phyloP scores from a whole-genome alignment of 441 rosid species.

The Gossypium schwendimanii region DNA sequence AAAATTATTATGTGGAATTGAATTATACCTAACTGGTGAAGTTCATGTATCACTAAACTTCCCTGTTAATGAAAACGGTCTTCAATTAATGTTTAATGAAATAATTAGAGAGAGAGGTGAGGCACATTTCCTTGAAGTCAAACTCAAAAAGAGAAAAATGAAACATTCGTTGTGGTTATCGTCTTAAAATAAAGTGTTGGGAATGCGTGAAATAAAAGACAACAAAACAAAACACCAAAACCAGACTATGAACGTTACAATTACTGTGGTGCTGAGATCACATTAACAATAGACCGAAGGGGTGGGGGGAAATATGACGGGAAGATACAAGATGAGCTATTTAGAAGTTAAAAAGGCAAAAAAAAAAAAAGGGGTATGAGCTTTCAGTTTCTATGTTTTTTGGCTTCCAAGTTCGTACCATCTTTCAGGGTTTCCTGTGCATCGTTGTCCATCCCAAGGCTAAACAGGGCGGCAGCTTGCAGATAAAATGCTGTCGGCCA shows the following conservation, averaged over 20 bases:
- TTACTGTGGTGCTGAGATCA: constrained; percentile 17
- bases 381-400: constrained; percentile 50
- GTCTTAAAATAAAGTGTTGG: not conserved
- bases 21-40: too few relatives aligned
- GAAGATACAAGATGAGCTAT: constrained; percentile 22
- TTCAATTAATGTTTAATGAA: not conserved
- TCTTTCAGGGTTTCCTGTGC: constrained; percentile 86
- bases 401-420: constrained; percentile 73
- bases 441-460: constrained; percentile 87
- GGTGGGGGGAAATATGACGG: constrained; percentile 4
- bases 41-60: too few relatives aligned
- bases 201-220: not conserved
- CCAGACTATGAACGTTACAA: constrained; percentile 15
- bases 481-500: constrained; percentile 91
- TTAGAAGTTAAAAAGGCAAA: constrained; percentile 8
- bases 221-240: constrained; percentile 7
- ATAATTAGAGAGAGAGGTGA: not conserved
- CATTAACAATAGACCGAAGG: constrained; percentile 13
- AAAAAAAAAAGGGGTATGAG: constrained; percentile 31
- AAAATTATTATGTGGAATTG: too few relatives aligned
- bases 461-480: constrained; percentile 88
- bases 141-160: not conserved
- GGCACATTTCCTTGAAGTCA: not conserved
- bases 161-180: not conserved
- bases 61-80: not conserved